phyloP scores from a whole-genome alignment of 768 basidiomycete species.

The Mrakia frigida region DNA sequence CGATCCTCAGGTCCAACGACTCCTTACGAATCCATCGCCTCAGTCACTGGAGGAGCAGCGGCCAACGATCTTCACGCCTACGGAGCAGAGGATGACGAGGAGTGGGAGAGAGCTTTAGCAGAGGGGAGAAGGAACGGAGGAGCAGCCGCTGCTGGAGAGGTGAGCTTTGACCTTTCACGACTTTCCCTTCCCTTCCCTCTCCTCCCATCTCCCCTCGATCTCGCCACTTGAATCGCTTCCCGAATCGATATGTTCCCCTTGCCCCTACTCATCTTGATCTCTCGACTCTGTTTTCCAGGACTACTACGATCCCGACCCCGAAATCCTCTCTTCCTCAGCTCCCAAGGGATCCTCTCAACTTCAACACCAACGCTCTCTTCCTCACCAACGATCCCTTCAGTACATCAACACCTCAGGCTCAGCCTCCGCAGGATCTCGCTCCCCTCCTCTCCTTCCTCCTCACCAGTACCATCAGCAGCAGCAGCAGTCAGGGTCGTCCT shows the following conservation, averaged over 20 bases:
- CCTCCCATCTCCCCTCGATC: neutral
- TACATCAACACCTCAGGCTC: neutral
- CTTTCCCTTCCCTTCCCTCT: neutral
- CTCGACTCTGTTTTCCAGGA: neutral
- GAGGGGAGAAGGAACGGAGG: slow-evolving; percentile 26
- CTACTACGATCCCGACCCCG: neutral
- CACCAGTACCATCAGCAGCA: slow-evolving; percentile 7
- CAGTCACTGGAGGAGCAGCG: slow-evolving; percentile 1
- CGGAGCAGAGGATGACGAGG: slow-evolving; percentile 21
- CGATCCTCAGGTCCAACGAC: neutral
- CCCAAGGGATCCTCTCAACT: slow-evolving; percentile 5
- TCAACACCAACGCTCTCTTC: slow-evolving; percentile 9
- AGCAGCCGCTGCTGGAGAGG: neutral
- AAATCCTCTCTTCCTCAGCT: neutral
- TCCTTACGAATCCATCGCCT: slow-evolving; percentile 14
- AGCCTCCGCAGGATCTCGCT: neutral
- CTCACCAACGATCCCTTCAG: slow-evolving; percentile 10
- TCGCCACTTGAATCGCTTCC: neutral
- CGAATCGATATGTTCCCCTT: neutral
- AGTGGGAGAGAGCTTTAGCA: slow-evolving; percentile 29
- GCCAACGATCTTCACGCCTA: neutral
- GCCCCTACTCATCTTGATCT: neutral
- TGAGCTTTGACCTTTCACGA: neutral
- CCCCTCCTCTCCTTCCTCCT: slow-evolving; percentile 13
- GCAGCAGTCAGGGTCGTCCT: neutral